phyloP scores from a whole-genome alignment of 1,139 yeast species.

The Trichomonascaceae sp. region DNA sequence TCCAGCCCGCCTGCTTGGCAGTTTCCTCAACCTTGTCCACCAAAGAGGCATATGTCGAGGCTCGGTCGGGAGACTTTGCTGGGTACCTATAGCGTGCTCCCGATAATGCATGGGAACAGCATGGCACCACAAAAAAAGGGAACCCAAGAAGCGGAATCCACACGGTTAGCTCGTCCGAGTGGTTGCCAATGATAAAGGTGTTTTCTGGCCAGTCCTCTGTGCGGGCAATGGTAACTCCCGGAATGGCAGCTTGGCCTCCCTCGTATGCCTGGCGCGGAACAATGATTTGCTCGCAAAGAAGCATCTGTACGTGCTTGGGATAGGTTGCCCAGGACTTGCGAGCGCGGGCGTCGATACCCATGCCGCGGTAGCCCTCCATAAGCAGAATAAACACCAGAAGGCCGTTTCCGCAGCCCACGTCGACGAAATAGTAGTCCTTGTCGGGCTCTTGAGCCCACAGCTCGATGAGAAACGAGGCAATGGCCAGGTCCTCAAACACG shows the following conservation, averaged over 20 bases:
- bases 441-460: conserved; percentile 49
- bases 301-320: conserved; percentile 44
- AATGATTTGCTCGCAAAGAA: conserved; percentile 61
- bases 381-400: conserved; percentile 61
- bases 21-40: conserved; percentile 74
- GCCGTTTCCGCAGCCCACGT: conserved; percentile 95
- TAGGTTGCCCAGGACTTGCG: conserved; percentile 79
- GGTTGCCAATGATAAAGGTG: conserved; percentile 85
- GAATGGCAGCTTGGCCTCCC: neutral
- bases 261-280: conserved; percentile 53
- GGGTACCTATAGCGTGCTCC: conserved; percentile 64
- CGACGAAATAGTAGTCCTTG: conserved; percentile 57
- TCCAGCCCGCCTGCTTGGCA: conserved; percentile 66
- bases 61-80: conserved; percentile 24
- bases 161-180: conserved; percentile 88
- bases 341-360: conserved; percentile 81
- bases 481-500: conserved; percentile 91
- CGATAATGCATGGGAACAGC: conserved; percentile 79
- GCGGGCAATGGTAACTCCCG: neutral
- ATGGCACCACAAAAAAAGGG: conserved; percentile 88
- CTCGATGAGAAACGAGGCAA: conserved; percentile 90
- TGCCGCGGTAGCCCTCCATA: conserved; percentile 69
- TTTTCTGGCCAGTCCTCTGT: conserved; percentile 29
- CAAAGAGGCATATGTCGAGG: conserved; percentile 66
- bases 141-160: conserved; percentile 85